Conservation (phyloP, 31 red algal genomes). For the Asparagopsis taxiformis region DNA sequence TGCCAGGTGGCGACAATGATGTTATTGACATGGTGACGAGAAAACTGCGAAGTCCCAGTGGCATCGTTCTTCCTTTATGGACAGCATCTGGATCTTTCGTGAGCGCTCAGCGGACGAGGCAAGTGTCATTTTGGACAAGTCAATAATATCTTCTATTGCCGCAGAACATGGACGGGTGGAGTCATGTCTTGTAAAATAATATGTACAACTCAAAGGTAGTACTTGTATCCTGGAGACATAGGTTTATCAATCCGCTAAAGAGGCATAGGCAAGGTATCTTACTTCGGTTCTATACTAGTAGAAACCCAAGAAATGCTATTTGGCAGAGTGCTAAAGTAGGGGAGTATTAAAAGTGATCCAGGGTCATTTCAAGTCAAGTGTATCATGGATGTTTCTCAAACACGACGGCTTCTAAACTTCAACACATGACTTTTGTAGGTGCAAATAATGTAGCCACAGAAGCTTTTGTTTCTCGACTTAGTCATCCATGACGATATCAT, state of each 20-base stretch:
- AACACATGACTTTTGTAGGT: background rate
- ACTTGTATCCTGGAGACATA: no score
- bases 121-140: conserved; percentile 56
- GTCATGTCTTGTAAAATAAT: no score
- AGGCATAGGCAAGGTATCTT: no score
- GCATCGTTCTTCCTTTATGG: conserved; percentile 55
- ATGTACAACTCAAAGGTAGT: no score
- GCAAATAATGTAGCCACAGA: background rate
- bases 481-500: conserved; percentile 65
- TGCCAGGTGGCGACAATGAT: conserved; percentile 16
- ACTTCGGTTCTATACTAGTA: no score
- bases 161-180: no score
- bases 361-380: no score
- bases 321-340: no score
- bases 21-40: conserved; percentile 45
- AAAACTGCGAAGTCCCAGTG: conserved; percentile 44
- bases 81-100: conserved; percentile 29
- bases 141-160: background rate
- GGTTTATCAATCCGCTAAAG: no score
- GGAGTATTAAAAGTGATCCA: no score
- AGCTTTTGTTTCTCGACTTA: conserved; percentile 7
- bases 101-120: conserved; percentile 52
- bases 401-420: background rate
- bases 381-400: no score
- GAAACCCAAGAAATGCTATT: no score